Evolutionary conservation across 2,329 filamentous ascomycete genomes (phyloP), one percentile per base, ranked within the genome.

Genomic region (Pezicula neosporulosa): DNA sequence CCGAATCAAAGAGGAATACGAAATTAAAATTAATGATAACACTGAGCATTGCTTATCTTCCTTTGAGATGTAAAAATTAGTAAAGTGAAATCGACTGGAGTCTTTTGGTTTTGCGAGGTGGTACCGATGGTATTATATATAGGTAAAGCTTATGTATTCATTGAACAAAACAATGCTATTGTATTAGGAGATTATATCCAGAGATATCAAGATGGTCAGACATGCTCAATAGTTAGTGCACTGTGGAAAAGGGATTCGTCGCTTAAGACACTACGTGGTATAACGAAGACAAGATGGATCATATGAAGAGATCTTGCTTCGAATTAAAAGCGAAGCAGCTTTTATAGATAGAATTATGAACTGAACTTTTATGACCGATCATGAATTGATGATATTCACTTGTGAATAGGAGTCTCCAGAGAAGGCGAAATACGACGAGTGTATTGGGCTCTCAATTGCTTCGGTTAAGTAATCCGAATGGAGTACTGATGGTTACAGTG

Each of bases 111-210:
- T 44, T 59, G 47, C 1, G 51, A 70, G 1, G 60, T 78, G 61
- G 87, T 85, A 42, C 83, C 83, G 46, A 82, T 82, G 45, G 77
- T 77, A 38, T 75, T 70, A 68, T 85, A 85, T 56, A 87, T 76
- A n/a, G n/a, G n/a, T n/a, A 51, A 77, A 72, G 53, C 82, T 79
- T 61, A 84, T 81, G 65, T 87, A 87, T 69, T 87, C 86, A 56
- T 77, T 82, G 62, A 87, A 81, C 2, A 87, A 69, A 16, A 81
- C 83, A 62, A 87, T 87, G 42, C 85, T 84, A 48, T 78, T 82
- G 69, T 85, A 87, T 67, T 87, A 83, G 2, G 82, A 85, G 62
- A 87, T 85, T 58, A 87, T 69, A 61, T 82, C 84, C 16, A 87
- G 73, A 0, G 81, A 85, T 39, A 85, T 66, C 39, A 86, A 72